Conservation (phyloP, 176 grass and related monocot species). For the Musa beccarii region DNA sequence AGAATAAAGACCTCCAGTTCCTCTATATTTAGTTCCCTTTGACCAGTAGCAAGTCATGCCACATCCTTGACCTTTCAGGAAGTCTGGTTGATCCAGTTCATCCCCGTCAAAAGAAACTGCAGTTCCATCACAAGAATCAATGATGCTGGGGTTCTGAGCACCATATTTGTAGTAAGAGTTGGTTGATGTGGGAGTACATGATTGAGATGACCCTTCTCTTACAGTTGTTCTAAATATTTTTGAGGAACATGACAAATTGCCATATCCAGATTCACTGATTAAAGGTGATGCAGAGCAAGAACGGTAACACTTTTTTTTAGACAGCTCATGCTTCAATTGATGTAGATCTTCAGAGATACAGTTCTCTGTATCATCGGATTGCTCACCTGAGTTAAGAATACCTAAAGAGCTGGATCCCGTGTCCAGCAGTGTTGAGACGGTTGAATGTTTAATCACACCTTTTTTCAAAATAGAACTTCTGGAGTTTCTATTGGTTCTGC, state of each 20-base stretch:
- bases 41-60: constrained; percentile 44
- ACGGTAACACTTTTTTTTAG: constrained; percentile 36
- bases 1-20: constrained; percentile 35
- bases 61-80: constrained; percentile 47
- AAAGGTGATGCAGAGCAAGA: constrained; percentile 53
- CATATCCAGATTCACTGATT: constrained; percentile 60
- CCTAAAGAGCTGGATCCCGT: constrained; percentile 22
- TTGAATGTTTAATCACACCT: constrained; percentile 25
- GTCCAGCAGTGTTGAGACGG: constrained; percentile 37
- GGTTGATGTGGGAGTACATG: constrained; percentile 72
- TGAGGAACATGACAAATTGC: constrained; percentile 57
- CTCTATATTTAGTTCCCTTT: constrained; percentile 41
- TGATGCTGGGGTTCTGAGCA: constrained; percentile 26
- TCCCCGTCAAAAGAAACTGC: constrained; percentile 65
- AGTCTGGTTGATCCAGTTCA: constrained; percentile 48
- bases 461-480: constrained; percentile 41
- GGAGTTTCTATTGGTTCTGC: constrained; percentile 41
- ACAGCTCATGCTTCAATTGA: constrained; percentile 35
- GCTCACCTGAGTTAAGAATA: constrained; percentile 39
- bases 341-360: constrained; percentile 31
- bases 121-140: constrained; percentile 57
- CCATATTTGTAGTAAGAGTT: constrained; percentile 62
- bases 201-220: constrained; percentile 66
- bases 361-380: constrained; percentile 62
- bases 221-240: constrained; percentile 47